phyloP scores from a whole-genome alignment of 2,329 filamentous ascomycete species.

The Rutstroemia sp. region DNA sequence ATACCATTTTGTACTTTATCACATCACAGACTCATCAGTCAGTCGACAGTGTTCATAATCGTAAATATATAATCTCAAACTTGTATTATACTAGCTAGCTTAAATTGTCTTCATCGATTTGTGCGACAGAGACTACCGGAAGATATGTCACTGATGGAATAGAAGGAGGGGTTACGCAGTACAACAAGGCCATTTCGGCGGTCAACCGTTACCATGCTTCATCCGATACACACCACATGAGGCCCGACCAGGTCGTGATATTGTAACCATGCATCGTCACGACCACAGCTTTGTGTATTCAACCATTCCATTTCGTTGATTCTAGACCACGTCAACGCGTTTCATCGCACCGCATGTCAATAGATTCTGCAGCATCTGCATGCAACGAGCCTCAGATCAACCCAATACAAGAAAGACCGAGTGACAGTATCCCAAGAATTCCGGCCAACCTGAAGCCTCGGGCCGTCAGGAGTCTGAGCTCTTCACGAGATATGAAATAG shows the following conservation, averaged over 20 bases:
- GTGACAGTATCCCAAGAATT: not conserved
- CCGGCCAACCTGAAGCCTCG: not conserved
- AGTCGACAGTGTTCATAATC: slow-evolving; percentile 3
- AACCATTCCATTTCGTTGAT: not conserved
- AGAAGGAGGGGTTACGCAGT: not conserved
- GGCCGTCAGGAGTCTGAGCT: not conserved
- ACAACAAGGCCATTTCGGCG: not conserved
- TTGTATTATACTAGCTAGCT: not conserved
- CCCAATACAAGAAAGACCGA: not conserved
- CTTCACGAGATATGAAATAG: too few species aligned
- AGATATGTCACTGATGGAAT: not conserved
- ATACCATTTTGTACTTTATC: slow-evolving; percentile 5
- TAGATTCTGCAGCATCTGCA: slow-evolving; percentile 5
- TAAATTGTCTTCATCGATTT: not conserved
- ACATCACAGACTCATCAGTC: not conserved
- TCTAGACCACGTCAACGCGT: slow-evolving; percentile 8
- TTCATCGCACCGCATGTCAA: not conserved
- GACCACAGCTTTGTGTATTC: not conserved
- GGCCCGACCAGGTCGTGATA: not conserved
- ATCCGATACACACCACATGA: not conserved
- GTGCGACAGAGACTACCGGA: not conserved
- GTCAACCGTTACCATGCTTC: not conserved
- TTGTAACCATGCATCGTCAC: not conserved
- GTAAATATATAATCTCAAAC: not conserved
- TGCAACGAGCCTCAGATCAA: not conserved